phyloP scores from a whole-genome alignment of 768 basidiomycete genomes.

The Rhodotorula babjevae region DNA sequence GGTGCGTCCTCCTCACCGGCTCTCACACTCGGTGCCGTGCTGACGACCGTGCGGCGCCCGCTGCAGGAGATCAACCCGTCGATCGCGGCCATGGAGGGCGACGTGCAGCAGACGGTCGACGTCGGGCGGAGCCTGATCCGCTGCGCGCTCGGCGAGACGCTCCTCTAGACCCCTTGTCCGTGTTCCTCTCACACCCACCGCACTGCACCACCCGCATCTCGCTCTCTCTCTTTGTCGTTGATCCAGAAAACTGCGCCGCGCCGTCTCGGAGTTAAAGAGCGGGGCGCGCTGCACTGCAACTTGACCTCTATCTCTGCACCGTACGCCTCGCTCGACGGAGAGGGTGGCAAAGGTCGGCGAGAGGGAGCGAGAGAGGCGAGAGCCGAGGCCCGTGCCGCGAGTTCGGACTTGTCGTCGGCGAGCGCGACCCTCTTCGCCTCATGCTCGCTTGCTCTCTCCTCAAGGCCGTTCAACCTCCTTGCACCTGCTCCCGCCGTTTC shows the following conservation, averaged over 20 bases:
- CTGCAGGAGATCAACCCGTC: constrained; percentile 97
- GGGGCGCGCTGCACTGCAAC: too few relatives aligned
- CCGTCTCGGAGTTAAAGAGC: too few relatives aligned
- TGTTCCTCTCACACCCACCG: background rate
- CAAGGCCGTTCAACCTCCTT: too few relatives aligned
- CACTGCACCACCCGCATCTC: background rate
- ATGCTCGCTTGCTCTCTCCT: background rate
- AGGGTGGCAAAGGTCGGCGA: too few relatives aligned
- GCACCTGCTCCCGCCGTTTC: constrained; percentile 10
- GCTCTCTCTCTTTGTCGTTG: too few relatives aligned
- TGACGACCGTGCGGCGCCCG: constrained; percentile 64
- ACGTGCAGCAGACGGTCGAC: constrained; percentile 79
- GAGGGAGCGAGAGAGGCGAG: too few relatives aligned
- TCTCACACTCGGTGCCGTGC: constrained; percentile 71
- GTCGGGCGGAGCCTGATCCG: constrained; percentile 82
- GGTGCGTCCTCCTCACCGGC: constrained; percentile 53
- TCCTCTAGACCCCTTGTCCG: constrained; percentile 25
- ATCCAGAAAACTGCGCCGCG: too few relatives aligned
- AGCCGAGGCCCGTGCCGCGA: too few relatives aligned
- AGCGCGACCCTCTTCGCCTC: background rate
- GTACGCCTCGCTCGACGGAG: too few relatives aligned
- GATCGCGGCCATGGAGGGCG: constrained; percentile 59
- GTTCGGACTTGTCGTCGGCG: too few relatives aligned
- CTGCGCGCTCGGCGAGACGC: constrained; percentile 57
- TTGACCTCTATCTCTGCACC: too few relatives aligned